Conservation (phyloP, 441 rosid genomes). For the Biscutella laevigata region DNA sequence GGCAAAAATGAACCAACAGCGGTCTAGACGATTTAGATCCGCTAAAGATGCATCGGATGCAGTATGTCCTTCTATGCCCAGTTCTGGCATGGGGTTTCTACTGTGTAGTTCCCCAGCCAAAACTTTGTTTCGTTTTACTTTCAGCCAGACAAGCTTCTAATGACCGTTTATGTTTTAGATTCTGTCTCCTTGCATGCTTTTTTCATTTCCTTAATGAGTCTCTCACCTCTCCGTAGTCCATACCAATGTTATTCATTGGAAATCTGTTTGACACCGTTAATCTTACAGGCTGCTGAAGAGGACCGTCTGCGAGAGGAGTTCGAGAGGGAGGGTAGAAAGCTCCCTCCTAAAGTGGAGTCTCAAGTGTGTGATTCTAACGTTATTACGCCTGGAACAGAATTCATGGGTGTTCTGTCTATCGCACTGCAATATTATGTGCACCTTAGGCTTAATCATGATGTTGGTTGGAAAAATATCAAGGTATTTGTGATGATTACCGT, state of each 20-base stretch:
- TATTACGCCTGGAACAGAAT: slow-evolving; percentile 53
- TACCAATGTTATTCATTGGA: not conserved
- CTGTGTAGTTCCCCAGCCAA: slow-evolving; percentile 27
- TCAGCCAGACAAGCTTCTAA: not conserved
- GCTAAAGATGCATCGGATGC: slow-evolving; percentile 89
- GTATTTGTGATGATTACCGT: slow-evolving; percentile 17
- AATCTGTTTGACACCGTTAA: slow-evolving; percentile 7
- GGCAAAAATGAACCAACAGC: slow-evolving; percentile 92
- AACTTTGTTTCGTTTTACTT: not conserved
- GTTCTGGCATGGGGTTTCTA: slow-evolving; percentile 25
- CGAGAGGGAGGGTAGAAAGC: slow-evolving; percentile 79
- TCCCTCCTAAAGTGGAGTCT: slow-evolving; percentile 64
- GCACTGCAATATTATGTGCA: slow-evolving; percentile 38
- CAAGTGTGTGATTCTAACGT: slow-evolving; percentile 46
- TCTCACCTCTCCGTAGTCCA: not conserved
- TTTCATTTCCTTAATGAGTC: not conserved
- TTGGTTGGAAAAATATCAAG: slow-evolving; percentile 42
- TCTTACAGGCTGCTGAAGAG: slow-evolving; percentile 75
- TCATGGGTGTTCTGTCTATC: slow-evolving; percentile 40
- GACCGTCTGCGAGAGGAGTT: slow-evolving; percentile 73
- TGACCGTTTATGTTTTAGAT: not conserved
- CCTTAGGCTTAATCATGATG: slow-evolving; percentile 35
- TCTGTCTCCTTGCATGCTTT: not conserved
- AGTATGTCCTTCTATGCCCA: slow-evolving; percentile 37
- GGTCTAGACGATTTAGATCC: slow-evolving; percentile 83